Evolutionary conservation across 306 rosid genomes (phyloP), one percentile per base, ranked within the genome.

Genomic region (Arachis hypogaea): DNA sequence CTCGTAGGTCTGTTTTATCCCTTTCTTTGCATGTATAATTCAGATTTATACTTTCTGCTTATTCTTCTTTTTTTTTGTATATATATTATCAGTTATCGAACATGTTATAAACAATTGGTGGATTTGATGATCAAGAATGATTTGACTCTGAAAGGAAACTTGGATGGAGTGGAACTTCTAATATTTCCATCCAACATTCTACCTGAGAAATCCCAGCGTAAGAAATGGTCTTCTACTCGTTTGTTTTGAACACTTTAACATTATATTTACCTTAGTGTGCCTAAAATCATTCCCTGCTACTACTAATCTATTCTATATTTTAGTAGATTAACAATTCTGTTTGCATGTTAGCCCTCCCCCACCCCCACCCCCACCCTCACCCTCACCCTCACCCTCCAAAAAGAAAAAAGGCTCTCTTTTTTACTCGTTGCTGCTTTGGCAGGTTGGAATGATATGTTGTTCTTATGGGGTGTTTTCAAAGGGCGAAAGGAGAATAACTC

Each of bases 61-160:
- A 71, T 11, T 3, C 9, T 3, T 29, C 50, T 40, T 11, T 29
- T 42, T 62, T 42, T 33, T 33, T 33, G 4, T 33, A 2, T 33
- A 33, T 33, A 4, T 33, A 33, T 33, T 59, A 5, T 22, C 75
- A 80, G 86, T 75, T 71, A 82, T 65, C 9, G 7, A 49, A 74
- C 57, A 54, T 33, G 59, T 51, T 85, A 82, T 80, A 30, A 40
- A 65, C 42, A 47, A 40, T 52, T 80, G 72, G 16, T 80, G 68
- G 51, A 77, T 16, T 3, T 41, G 72, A 77, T 85, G 82, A 81
- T 50, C 40, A 16, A 68, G 43, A 30, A 80, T 45, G 86, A 80
- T 74, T 80, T 80, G 74, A 86, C 85, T 40, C 77, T 82, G 12
- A 71, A 56, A 78, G 86, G 72, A 77, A 80, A 70, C 50, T 28